Evolutionary conservation across 345 rosid species (phyloP).

Genomic region (Salix suchowensis): DNA sequence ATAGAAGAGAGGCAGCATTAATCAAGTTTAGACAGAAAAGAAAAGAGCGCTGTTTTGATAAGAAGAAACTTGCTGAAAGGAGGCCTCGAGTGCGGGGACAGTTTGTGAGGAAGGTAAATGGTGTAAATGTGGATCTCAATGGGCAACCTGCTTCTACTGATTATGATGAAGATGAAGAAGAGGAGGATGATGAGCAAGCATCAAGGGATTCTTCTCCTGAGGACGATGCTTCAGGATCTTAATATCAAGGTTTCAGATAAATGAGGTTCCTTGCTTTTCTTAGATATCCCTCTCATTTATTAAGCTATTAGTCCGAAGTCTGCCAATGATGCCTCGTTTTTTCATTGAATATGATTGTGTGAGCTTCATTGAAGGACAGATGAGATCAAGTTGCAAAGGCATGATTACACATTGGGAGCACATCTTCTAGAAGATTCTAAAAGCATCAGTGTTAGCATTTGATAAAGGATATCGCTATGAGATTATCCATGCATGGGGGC

Average conservation of each 20-base stretch:
- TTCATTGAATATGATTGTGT: background rate
- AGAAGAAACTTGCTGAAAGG: conserved; percentile 92
- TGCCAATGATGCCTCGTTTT: background rate
- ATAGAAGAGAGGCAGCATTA: conserved; percentile 88
- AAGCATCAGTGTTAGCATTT: background rate
- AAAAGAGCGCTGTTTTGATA: conserved; percentile 91
- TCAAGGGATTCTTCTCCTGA: conserved; percentile 61
- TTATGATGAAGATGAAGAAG: conserved; percentile 76
- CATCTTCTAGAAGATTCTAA: background rate
- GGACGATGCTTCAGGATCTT: conserved; percentile 45
- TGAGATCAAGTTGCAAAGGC: background rate
- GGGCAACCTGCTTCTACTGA: conserved; percentile 69
- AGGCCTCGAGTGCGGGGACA: conserved; percentile 98
- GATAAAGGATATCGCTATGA: background rate
- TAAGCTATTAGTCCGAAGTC: background rate
- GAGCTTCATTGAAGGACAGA: background rate
- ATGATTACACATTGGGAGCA: background rate
- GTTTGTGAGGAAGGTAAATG: conserved; percentile 86
- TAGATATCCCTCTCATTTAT: background rate
- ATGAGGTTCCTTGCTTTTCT: background rate
- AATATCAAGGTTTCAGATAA: conserved; percentile 6
- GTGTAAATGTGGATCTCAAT: conserved; percentile 74
- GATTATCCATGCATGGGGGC: background rate
- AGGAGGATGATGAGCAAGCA: conserved; percentile 48
- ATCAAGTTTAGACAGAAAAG: conserved; percentile 88